These are phyloP conservation scores for Puccinellia tenuiflora DNA, from an alignment of 176 grass and related monocot species.

Conservation along the genomic window DNA sequence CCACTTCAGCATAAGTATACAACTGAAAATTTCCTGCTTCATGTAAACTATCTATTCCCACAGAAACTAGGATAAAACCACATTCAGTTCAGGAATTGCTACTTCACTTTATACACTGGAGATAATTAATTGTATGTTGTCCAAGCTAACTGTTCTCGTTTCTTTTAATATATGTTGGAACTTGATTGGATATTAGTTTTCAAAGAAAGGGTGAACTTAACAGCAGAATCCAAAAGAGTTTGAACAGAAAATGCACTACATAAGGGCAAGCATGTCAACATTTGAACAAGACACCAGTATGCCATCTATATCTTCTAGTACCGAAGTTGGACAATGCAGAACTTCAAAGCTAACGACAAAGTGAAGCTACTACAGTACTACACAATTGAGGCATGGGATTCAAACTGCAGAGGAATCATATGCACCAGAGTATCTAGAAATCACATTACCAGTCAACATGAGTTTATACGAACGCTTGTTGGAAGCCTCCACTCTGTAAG, in stretches of 20 bases:
- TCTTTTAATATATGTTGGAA: background rate
- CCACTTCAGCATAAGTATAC: background rate
- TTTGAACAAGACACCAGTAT: background rate
- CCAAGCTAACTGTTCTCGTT: background rate
- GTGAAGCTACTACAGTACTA: background rate
- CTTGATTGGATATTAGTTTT: background rate
- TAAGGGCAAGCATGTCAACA: background rate
- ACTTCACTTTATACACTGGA: background rate
- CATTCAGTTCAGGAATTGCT: background rate
- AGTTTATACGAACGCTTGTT: conserved; percentile 27
- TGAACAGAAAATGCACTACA: background rate
- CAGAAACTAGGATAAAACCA: background rate
- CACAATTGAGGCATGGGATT: background rate
- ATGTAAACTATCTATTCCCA: background rate
- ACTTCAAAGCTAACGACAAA: background rate
- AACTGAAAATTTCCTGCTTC: background rate
- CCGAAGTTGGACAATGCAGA: background rate
- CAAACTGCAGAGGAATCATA: background rate
- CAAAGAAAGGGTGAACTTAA: background rate
- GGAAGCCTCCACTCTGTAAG: conserved; percentile 17
- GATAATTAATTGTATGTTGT: background rate
- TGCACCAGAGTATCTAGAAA: background rate
- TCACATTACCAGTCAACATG: conserved; percentile 25
- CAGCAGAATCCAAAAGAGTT: background rate
- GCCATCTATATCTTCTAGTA: background rate